These are phyloP conservation scores for Nyssa sinensis DNA, from an alignment of 148 eudicot species.

Conservation along the genomic window DNA sequence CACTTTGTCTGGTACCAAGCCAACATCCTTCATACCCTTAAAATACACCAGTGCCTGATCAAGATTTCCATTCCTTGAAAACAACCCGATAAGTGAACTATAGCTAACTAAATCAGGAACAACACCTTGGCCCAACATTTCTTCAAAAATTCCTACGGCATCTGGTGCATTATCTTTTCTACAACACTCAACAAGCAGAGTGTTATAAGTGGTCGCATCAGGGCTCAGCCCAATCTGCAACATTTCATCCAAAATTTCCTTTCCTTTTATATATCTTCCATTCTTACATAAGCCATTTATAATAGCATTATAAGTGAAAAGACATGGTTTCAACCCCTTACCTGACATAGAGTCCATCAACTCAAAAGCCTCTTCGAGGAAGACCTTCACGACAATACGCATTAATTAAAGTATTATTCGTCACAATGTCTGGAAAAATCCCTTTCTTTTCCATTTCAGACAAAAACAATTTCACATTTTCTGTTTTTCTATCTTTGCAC, in stretches of 20 bases:
- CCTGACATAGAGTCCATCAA: constrained; percentile 45
- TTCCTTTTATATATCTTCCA: constrained; percentile 52
- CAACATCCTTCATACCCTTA: constrained; percentile 51
- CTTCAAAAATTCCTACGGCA: constrained; percentile 47
- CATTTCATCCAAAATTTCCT: constrained; percentile 57
- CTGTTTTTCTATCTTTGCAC: constrained; percentile 62
- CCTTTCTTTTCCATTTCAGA: constrained; percentile 63
- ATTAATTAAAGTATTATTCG: constrained; percentile 67
- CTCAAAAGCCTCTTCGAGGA: constrained; percentile 62
- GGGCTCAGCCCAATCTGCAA: constrained; percentile 56
- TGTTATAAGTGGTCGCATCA: constrained; percentile 59
- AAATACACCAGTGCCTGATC: constrained; percentile 52
- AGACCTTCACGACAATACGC: constrained; percentile 56
- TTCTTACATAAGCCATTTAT: constrained; percentile 64
- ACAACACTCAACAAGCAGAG: constrained; percentile 58
- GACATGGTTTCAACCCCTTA: constrained; percentile 53
- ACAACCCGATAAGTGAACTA: constrained; percentile 62
- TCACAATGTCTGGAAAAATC: constrained; percentile 67
- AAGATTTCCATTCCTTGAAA: constrained; percentile 52
- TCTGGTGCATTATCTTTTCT: constrained; percentile 41
- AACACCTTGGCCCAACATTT: constrained; percentile 47
- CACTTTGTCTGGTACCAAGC: constrained; percentile 67
- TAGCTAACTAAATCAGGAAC: constrained; percentile 68
- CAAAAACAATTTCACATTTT: constrained; percentile 40
- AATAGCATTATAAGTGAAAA: constrained; percentile 57